Percentiles rank a stretch among this genome's conserved stretches.
These are phyloP conservation scores for Geosiphon pyriformis DNA, from an alignment of 192 early-diverging fungal species.

Conservation along the genomic window DNA sequence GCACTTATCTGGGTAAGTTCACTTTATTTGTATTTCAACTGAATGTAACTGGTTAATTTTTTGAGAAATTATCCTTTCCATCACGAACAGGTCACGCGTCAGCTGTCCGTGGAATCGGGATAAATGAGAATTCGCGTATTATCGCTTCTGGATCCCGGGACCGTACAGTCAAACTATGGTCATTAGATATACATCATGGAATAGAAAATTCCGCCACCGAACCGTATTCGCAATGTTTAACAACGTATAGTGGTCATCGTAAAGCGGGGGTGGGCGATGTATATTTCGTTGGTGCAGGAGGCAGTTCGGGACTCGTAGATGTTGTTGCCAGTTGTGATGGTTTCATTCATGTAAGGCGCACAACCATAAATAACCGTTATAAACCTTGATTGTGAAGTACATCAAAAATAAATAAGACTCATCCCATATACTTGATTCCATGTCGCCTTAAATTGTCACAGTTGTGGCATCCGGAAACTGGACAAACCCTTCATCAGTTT, in stretches of 20 bases:
- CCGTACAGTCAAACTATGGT: constrained; percentile 60
- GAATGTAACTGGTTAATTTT: too few relatives aligned
- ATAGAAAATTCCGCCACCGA: constrained; percentile 48
- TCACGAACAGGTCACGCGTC: constrained; percentile 43
- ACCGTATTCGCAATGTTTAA: constrained; percentile 44
- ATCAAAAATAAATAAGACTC: neutral
- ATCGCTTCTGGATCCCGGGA: constrained; percentile 59
- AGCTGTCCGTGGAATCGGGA: constrained; percentile 40
- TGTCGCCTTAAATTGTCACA: too few relatives aligned
- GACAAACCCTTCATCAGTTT: constrained; percentile 44
- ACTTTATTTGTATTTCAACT: too few relatives aligned
- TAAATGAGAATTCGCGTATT: constrained; percentile 46
- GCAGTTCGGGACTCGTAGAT: constrained; percentile 36
- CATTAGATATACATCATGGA: constrained; percentile 48
- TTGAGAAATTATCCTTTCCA: constrained; percentile 7
- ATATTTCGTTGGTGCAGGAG: constrained; percentile 47
- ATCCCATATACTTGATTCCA: neutral
- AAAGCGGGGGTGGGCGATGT: constrained; percentile 42
- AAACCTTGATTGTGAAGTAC: neutral
- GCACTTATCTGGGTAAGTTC: constrained; percentile 46
- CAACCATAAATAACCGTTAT: too few relatives aligned
- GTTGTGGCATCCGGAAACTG: constrained; percentile 56
- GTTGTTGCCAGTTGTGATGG: constrained; percentile 55
- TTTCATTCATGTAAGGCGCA: constrained; percentile 54
- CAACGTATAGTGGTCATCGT: constrained; percentile 51